A percentile compares a stretch with the other conserved stretches of the same genome.
Conservation (phyloP, 2,329 filamentous ascomycete genomes). For the Sarocladiaceae sp. region DNA sequence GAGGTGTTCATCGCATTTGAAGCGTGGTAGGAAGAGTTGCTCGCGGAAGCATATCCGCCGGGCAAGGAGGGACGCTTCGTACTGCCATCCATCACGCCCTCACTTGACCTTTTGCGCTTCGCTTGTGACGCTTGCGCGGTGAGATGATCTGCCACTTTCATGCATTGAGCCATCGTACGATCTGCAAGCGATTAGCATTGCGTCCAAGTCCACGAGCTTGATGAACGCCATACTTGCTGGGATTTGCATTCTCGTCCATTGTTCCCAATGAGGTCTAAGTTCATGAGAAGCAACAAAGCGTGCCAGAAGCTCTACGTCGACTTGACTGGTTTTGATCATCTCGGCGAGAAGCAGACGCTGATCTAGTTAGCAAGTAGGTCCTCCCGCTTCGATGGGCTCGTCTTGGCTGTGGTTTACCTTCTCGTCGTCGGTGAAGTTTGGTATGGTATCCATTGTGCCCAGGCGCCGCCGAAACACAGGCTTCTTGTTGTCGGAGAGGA, state of each 20-base stretch:
- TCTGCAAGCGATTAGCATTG: constrained; percentile 25
- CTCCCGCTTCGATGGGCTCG: not conserved
- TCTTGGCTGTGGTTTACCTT: constrained; percentile 36
- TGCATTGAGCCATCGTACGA: constrained; percentile 43
- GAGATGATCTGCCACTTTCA: constrained; percentile 34
- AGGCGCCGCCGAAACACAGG: not conserved
- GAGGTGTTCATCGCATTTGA: not conserved
- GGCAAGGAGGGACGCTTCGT: constrained; percentile 6
- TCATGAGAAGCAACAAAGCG: constrained; percentile 40
- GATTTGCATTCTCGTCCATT: constrained; percentile 46
- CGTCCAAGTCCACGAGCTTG: no score
- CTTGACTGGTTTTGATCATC: constrained; percentile 51
- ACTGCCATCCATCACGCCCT: constrained; percentile 24
- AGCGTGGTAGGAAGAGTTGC: constrained; percentile 13
- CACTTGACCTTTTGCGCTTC: constrained; percentile 33
- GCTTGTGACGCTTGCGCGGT: constrained; percentile 24
- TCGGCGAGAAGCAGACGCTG: constrained; percentile 55
- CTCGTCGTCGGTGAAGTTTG: constrained; percentile 42
- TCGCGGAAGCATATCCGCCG: not conserved
- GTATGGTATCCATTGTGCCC: constrained; percentile 17
- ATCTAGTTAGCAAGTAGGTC: constrained; percentile 11
- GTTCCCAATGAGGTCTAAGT: constrained; percentile 27
- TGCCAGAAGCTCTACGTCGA: constrained; percentile 42
- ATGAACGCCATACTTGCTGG: constrained; percentile 34
- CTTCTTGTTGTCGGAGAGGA: constrained; percentile 9